Conservation (phyloP, 768 basidiomycete species). For the Tulasnella sp. region DNA sequence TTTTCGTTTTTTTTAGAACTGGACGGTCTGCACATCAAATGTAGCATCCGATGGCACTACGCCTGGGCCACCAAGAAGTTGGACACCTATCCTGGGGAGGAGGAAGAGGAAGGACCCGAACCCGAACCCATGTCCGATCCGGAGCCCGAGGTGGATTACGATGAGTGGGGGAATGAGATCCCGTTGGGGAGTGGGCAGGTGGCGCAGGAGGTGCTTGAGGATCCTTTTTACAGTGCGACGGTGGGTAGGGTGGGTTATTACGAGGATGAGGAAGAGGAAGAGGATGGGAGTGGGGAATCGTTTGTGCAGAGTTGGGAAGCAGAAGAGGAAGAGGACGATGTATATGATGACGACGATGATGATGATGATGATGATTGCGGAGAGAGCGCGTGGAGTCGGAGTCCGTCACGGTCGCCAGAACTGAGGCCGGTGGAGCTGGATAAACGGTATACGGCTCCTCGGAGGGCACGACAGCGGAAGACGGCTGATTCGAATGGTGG, state of each 20-base stretch:
- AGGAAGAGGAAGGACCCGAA: background rate
- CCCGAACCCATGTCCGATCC: too few species aligned
- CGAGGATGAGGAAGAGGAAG: background rate
- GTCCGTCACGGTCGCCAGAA: too few species aligned
- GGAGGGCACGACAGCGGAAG: too few species aligned
- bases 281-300: background rate
- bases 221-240: too few species aligned
- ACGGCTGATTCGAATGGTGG: too few species aligned
- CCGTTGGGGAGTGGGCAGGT: too few species aligned
- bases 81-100: background rate
- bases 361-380: background rate
- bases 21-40: background rate
- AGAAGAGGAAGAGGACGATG: background rate
- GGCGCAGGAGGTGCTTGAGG: too few species aligned
- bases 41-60: conserved; percentile 1
- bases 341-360: background rate
- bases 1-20: background rate
- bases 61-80: conserved; percentile 8
- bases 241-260: background rate
- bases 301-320: too few species aligned
- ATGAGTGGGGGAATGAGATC: too few species aligned
- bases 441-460: too few species aligned
- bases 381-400: background rate
- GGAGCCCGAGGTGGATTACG: too few species aligned
- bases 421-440: too few species aligned